These are phyloP conservation scores for Gossypium stocksii DNA, from an alignment of 345 rosid species.

Conservation along the genomic window DNA sequence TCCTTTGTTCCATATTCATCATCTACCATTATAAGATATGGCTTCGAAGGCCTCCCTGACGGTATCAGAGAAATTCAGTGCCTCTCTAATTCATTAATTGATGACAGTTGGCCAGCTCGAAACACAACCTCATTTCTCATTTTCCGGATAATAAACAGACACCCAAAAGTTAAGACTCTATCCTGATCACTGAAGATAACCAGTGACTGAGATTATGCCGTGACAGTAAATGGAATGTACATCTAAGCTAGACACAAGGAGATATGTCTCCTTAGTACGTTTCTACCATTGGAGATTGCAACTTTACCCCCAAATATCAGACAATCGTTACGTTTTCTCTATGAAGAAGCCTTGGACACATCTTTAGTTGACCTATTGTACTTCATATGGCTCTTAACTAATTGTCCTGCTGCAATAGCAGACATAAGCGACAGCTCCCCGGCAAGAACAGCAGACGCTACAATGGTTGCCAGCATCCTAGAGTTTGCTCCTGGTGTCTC, in stretches of 20 bases:
- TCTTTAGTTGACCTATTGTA: slow-evolving; percentile 61
- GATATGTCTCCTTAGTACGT: background rate
- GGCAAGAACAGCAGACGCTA: slow-evolving; percentile 65
- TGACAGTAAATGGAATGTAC: no score
- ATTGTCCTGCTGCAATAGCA: slow-evolving; percentile 68
- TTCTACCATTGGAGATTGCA: background rate
- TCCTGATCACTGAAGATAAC: no score
- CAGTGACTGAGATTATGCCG: no score
- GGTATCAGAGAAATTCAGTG: no score
- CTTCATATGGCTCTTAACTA: slow-evolving; percentile 67
- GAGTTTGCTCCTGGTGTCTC: slow-evolving; percentile 55
- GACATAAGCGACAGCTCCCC: slow-evolving; percentile 72
- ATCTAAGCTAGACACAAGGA: background rate
- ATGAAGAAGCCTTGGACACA: slow-evolving; percentile 28
- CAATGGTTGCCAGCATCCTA: slow-evolving; percentile 44
- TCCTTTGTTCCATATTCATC: no score
- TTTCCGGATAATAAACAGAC: no score
- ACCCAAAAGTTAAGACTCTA: no score
- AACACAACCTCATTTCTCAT: no score
- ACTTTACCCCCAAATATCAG: background rate
- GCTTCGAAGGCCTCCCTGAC: no score
- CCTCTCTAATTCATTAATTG: no score
- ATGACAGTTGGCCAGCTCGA: no score
- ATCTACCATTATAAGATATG: no score
- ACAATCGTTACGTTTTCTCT: background rate